phyloP scores from a whole-genome alignment of 192 early-diverging fungal genomes.

The Martensiomyces pterosporus region DNA sequence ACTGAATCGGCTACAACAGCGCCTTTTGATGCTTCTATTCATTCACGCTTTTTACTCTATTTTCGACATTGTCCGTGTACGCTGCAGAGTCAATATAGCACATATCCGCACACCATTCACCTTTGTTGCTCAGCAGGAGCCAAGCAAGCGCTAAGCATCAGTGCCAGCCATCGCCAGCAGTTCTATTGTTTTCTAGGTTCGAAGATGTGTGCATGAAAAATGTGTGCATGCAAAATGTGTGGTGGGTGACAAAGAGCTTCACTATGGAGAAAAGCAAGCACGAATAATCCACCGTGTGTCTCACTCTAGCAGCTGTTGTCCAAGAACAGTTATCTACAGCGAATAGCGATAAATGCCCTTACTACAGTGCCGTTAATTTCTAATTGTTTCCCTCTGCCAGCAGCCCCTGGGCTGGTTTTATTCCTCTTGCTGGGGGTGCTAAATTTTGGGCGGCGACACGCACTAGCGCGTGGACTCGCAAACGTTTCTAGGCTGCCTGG shows the following conservation, averaged over 20 bases:
- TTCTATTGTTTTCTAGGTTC: constrained; percentile 6
- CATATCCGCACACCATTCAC: neutral
- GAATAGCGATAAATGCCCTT: constrained; percentile 1
- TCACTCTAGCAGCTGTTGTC: constrained; percentile 12
- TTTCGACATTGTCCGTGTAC: too few species aligned
- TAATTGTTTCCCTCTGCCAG: too few species aligned
- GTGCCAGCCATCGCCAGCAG: neutral
- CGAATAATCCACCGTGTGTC: constrained; percentile 8
- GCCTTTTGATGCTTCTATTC: neutral
- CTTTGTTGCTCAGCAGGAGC: neutral
- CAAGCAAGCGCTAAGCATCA: too few species aligned
- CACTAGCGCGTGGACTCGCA: too few species aligned
- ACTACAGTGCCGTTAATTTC: too few species aligned
- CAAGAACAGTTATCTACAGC: too few species aligned
- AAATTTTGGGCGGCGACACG: too few species aligned
- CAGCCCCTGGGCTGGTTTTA: too few species aligned
- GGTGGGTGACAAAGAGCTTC: constrained; percentile 16
- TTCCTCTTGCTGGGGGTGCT: too few species aligned
- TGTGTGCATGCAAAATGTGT: neutral
- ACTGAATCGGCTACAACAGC: too few species aligned
- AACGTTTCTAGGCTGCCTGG: too few species aligned
- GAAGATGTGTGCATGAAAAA: too few species aligned
- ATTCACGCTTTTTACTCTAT: neutral
- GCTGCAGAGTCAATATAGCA: neutral
- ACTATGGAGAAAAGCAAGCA: neutral